phyloP scores from a whole-genome alignment of 768 basidiomycete genomes.

The Tylopilus plumbeoviolaceoides region DNA sequence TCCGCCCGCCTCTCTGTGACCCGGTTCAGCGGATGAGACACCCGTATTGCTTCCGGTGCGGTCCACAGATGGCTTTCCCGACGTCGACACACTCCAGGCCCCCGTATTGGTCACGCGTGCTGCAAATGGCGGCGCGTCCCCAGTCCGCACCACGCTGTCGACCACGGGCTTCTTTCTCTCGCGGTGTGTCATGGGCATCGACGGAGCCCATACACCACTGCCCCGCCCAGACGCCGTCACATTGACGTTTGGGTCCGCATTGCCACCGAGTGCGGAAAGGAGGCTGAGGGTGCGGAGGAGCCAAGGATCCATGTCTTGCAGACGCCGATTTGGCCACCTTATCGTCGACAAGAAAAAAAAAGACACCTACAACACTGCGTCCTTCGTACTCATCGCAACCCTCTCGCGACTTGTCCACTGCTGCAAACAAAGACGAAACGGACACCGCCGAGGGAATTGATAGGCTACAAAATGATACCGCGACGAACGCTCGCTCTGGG shows the following conservation, averaged over 20 bases:
- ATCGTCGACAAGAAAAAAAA: too few species aligned
- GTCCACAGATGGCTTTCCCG: constrained; percentile 1
- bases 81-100: constrained; percentile 4
- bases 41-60: not conserved
- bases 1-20: not conserved
- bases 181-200: constrained; percentile 46
- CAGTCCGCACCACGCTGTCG: not conserved
- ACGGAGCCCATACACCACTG: constrained; percentile 22
- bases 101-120: not conserved
- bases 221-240: too few species aligned
- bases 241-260: not conserved
- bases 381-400: too few species aligned
- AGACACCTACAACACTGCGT: too few species aligned
- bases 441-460: too few species aligned
- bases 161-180: constrained; percentile 36
- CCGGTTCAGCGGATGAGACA: not conserved
- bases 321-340: constrained; percentile 44
- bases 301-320: constrained; percentile 44
- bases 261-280: constrained; percentile 7
- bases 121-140: not conserved
- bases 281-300: constrained; percentile 47
- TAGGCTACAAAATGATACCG: too few species aligned
- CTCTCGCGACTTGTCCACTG: too few species aligned
- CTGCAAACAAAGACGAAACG: too few species aligned
- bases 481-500: too few species aligned